Base-by-base conservation (phyloP, 352 stramenopile species). In the Globisporangium takayamanum region DNA sequence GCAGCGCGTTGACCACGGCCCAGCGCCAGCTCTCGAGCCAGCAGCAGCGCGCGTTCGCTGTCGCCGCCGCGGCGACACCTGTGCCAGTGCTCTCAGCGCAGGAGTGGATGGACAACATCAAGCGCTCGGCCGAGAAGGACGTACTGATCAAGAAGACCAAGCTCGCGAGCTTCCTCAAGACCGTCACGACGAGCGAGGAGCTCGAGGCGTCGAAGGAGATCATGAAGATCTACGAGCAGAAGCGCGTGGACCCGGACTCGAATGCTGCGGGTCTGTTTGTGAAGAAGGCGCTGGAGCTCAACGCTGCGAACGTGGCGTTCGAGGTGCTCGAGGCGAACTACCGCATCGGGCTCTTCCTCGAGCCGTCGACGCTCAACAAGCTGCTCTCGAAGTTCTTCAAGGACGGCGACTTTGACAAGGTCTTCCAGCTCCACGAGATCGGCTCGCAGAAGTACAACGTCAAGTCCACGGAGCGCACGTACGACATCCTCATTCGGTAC, bases 221-320 rank as follows among this genome's bases (percentile, higher is more conserved):
- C 63, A 90, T 92, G 82, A 87, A 88, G 66, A 90, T 92, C 59
- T 92, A 92, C 64, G 82, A 92, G 72, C 68, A 87, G 65, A 92
- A 92, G 70, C 80, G 82, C 47, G 78, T 92, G 59, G 82, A 92
- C 61, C 82, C 80, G 59, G 80, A 90, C 54, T 66, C 80, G 45
- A 89, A 83, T 57, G 82, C 82, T n/a, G 80, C 76, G 4, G 82
- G 80, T 8, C 59, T 90, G 2, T 89, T 92, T 54, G 75, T 92
- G 16, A 92, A 92, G 69, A 92, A 92, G 68, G 82, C 82, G 63
- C 72, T 92, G 33, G 80, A 92, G 62, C 73, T 92, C 22, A 76
- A 86, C 65, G 78, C 73, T 12, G 71, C 80, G 20, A 72, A 88
- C 56, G 70, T 92, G 50, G 82, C 67, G 28, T 87, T 92, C 57